Evolutionary conservation across 2,329 filamentous ascomycete genomes (phyloP).

Genomic region (Monascus ruber): DNA sequence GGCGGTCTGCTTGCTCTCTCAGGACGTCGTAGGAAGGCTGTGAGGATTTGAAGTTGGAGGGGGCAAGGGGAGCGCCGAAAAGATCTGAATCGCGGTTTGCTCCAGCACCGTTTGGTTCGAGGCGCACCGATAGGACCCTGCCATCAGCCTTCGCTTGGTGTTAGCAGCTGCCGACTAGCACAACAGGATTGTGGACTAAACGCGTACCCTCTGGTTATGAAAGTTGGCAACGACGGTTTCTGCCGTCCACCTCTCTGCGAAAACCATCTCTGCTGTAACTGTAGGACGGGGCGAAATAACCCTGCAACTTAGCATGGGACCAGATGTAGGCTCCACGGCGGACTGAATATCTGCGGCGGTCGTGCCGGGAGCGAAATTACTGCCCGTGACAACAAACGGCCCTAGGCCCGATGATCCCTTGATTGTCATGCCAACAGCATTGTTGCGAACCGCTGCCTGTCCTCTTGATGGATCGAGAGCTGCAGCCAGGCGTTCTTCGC

Average conservation of each 20-base stretch:
- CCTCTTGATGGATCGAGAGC: conserved; percentile 18
- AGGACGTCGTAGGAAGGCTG: conserved; percentile 20
- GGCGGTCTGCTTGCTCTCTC: conserved; percentile 30
- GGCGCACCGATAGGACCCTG: conserved; percentile 45
- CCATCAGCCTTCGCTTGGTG: conserved; percentile 43
- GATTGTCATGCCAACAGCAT: conserved; percentile 39
- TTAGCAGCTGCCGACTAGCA: conserved; percentile 6
- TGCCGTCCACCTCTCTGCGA: conserved; percentile 43
- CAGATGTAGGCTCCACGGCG: conserved; percentile 44
- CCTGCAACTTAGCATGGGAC: conserved; percentile 43
- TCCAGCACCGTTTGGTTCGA: conserved; percentile 27
- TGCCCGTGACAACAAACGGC: conserved; percentile 47
- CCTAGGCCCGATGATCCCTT: conserved; percentile 40
- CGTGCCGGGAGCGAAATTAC: conserved; percentile 56
- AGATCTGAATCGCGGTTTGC: background rate
- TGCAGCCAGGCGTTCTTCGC: conserved; percentile 21
- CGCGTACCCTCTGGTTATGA: conserved; percentile 48
- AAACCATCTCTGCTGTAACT: conserved; percentile 51
- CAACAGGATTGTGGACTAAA: background rate
- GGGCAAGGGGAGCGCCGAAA: conserved; percentile 6
- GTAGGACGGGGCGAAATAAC: conserved; percentile 42
- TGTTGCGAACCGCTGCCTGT: conserved; percentile 20
- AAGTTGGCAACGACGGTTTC: conserved; percentile 51
- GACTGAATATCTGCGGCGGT: conserved; percentile 55
- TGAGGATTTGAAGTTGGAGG: conserved; percentile 4